Conservation (phyloP, 2,329 filamentous ascomycete genomes). For the Xylariaceae sp. region DNA sequence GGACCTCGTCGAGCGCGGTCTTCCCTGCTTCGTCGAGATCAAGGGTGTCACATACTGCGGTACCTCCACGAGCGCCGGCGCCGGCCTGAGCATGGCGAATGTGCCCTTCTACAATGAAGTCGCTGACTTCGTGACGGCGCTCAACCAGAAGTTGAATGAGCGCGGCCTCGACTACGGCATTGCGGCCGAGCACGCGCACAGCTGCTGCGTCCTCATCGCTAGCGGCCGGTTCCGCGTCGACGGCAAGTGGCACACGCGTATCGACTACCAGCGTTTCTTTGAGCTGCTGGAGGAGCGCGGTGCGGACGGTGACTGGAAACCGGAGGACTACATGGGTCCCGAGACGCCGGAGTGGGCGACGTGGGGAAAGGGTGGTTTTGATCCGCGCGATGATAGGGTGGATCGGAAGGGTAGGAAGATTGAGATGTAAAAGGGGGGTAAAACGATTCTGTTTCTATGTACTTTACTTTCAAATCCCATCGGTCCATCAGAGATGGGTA, state of each 20-base stretch:
- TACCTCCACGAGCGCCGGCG: slow-evolving; percentile 75
- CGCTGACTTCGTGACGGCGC: slow-evolving; percentile 69
- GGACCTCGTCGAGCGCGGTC: slow-evolving; percentile 74
- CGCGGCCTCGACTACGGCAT: slow-evolving; percentile 81
- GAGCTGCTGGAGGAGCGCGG: slow-evolving; percentile 67
- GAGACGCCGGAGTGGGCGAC: slow-evolving; percentile 89
- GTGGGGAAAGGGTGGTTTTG: slow-evolving; percentile 92
- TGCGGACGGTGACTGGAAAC: slow-evolving; percentile 64
- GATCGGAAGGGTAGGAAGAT: slow-evolving; percentile 75
- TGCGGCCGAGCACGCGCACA: slow-evolving; percentile 90
- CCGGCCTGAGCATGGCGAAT: slow-evolving; percentile 92
- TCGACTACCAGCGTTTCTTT: slow-evolving; percentile 89
- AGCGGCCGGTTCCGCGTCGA: slow-evolving; percentile 71
- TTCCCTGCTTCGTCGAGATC: slow-evolving; percentile 90
- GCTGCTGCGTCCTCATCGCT: slow-evolving; percentile 84
- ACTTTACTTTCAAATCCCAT: too few relatives aligned
- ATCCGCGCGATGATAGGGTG: slow-evolving; percentile 82
- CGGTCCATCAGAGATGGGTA: too few relatives aligned
- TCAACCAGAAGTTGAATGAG: slow-evolving; percentile 62
- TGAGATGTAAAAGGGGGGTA: slow-evolving; percentile 30
- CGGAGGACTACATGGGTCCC: slow-evolving; percentile 84
- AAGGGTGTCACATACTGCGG: slow-evolving; percentile 98
- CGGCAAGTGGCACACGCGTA: slow-evolving; percentile 83
- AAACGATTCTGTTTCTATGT: not conserved
- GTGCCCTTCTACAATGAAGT: slow-evolving; percentile 96